phyloP scores from a whole-genome alignment of 495 filamentous ascomycete species.

The Penicillium silybi region DNA sequence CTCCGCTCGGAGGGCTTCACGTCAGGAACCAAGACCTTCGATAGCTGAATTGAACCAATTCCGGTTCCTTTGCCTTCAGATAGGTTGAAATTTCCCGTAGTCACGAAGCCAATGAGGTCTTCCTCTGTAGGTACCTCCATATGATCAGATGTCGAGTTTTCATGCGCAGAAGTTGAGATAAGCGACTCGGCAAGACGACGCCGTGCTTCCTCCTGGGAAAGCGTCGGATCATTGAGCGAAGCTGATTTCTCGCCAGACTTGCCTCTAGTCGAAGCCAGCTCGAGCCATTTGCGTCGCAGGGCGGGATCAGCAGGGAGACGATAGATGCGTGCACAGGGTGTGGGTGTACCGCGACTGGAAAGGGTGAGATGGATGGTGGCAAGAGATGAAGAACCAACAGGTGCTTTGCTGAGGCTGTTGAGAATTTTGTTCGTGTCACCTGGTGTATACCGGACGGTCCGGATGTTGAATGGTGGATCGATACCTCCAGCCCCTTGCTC shows the following conservation, averaged over 20 bases:
- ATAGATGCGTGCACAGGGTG: slow-evolving; percentile 66
- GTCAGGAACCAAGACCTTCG: slow-evolving; percentile 43
- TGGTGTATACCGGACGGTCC: slow-evolving; percentile 25
- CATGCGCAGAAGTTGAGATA: slow-evolving; percentile 23
- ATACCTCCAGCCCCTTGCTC: slow-evolving; percentile 13
- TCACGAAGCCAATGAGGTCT: slow-evolving; percentile 89
- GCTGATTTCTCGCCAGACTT: slow-evolving; percentile 11
- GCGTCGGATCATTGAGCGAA: slow-evolving; percentile 2
- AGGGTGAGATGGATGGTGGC: slow-evolving; percentile 58
- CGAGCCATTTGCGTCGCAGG: slow-evolving; percentile 55
- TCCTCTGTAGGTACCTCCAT: slow-evolving; percentile 65
- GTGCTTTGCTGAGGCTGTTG: slow-evolving; percentile 20
- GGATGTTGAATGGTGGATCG: slow-evolving; percentile 29
- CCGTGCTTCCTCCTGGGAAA: slow-evolving; percentile 36
- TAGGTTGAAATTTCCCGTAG: slow-evolving; percentile 78
- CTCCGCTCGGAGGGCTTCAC: slow-evolving; percentile 33
- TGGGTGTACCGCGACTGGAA: slow-evolving; percentile 55
- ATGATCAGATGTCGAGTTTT: slow-evolving; percentile 47
- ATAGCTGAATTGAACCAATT: slow-evolving; percentile 65
- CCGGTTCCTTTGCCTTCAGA: slow-evolving; percentile 72
- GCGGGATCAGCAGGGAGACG: slow-evolving; percentile 54
- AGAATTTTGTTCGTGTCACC: slow-evolving; percentile 20
- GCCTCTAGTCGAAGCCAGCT: slow-evolving; percentile 15
- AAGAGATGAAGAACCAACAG: slow-evolving; percentile 32
- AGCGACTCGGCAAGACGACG: slow-evolving; percentile 55